Conservation (phyloP, 169 alveolate genomes). For the Eimeria zaria region DNA sequence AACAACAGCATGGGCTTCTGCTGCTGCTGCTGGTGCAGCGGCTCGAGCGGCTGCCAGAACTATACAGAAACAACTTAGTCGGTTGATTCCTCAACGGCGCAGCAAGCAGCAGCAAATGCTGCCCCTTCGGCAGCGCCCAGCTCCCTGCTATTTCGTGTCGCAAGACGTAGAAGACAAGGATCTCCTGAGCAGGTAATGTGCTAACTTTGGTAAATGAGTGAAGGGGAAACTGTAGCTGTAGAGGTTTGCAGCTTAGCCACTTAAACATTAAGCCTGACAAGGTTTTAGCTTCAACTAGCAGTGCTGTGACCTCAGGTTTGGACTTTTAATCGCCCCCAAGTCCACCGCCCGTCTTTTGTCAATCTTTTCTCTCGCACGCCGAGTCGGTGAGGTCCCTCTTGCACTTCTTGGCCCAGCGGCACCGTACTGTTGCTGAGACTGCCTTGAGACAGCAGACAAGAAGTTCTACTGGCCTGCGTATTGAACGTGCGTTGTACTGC, state of each 20-base stretch:
- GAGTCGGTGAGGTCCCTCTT: slow-evolving; percentile 21
- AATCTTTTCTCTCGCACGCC: slow-evolving; percentile 50
- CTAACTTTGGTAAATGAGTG: background rate
- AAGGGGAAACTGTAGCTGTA: background rate
- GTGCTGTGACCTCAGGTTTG: slow-evolving; percentile 3
- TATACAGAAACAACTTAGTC: background rate
- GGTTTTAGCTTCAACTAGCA: background rate
- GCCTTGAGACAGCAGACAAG: background rate
- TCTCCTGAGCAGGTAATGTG: slow-evolving; percentile 37
- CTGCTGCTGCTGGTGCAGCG: slow-evolving; percentile 17
- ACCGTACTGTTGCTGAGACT: background rate
- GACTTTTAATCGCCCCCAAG: background rate
- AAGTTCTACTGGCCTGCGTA: background rate
- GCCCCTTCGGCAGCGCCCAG: slow-evolving; percentile 13
- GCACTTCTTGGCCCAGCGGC: background rate
- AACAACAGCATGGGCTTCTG: slow-evolving; percentile 15
- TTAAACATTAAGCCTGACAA: background rate
- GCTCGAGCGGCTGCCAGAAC: slow-evolving; percentile 2
- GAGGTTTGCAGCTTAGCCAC: background rate
- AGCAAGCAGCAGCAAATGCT: background rate
- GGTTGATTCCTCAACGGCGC: background rate
- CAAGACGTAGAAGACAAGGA: slow-evolving; percentile 14
- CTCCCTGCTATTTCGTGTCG: slow-evolving; percentile 42
- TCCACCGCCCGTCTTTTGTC: slow-evolving; percentile 49
- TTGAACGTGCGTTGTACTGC: background rate